Evolutionary conservation across 2,329 filamentous ascomycete genomes (phyloP).

Genomic region (Alternaria angustiovoidea): DNA sequence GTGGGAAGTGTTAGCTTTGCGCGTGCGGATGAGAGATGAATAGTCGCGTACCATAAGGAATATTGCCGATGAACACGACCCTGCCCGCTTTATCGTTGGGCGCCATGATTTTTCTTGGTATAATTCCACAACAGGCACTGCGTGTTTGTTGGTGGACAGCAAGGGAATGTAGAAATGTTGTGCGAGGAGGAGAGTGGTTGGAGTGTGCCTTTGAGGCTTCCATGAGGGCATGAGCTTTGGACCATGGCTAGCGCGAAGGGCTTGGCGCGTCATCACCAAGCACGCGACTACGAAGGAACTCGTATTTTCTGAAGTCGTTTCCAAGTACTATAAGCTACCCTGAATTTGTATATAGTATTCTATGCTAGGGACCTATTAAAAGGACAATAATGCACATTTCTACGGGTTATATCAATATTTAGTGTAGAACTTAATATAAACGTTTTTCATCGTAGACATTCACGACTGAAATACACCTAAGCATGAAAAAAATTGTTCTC

Average conservation of each 20-base stretch:
- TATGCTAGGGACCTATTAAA: no score
- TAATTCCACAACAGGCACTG: background rate
- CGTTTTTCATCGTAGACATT: no score
- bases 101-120: conserved; percentile 31
- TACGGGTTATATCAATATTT: no score
- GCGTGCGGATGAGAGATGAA: conserved; percentile 1
- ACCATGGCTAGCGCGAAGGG: conserved; percentile 3
- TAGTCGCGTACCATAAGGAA: conserved; percentile 73
- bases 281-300: background rate
- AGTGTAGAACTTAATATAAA: no score
- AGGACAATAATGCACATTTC: accelerated
- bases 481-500: background rate
- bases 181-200: conserved; percentile 2
- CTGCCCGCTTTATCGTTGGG: conserved; percentile 73
- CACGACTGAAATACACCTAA: no score
- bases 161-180: background rate
- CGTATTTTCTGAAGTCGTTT: background rate
- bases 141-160: background rate
- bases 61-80: conserved; percentile 86
- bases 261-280: conserved; percentile 17
- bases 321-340: no score
- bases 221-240: conserved; percentile 8
- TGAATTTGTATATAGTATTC: no score
- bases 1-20: conserved; percentile 21
- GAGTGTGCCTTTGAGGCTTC: conserved; percentile 14